phyloP scores from a whole-genome alignment of 2,329 filamentous ascomycete genomes.

The Ophiocordyceps camponoti-saundersi region DNA sequence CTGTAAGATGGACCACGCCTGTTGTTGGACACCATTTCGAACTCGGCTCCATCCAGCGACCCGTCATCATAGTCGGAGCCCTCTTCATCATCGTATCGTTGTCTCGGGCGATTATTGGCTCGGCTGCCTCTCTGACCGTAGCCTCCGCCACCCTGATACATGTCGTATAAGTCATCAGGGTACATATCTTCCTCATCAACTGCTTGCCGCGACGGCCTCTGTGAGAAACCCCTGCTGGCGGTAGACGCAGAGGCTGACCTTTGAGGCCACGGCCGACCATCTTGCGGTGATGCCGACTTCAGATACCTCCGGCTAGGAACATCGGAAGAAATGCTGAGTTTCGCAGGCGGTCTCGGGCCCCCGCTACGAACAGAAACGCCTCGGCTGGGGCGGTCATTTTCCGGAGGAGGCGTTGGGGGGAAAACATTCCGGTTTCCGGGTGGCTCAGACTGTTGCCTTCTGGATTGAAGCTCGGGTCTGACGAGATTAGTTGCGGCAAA shows the following conservation, averaged over 20 bases:
- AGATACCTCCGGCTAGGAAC: constrained; percentile 34
- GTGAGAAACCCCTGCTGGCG: constrained; percentile 24
- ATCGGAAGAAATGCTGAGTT: constrained; percentile 43
- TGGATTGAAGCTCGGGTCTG: constrained; percentile 64
- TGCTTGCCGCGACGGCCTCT: constrained; percentile 13
- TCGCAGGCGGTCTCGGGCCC: constrained; percentile 41
- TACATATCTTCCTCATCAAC: constrained; percentile 45
- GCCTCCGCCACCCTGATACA: constrained; percentile 29
- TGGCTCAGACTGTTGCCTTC: constrained; percentile 73
- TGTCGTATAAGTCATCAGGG: constrained; percentile 53
- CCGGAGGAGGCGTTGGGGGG: constrained; percentile 94
- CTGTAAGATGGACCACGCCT: constrained; percentile 26
- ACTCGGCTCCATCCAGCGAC: constrained; percentile 59
- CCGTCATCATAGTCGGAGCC: constrained; percentile 56
- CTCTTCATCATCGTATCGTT: constrained; percentile 61
- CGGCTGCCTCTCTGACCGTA: constrained; percentile 16
- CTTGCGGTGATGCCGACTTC: constrained; percentile 31
- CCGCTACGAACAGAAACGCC: constrained; percentile 45
- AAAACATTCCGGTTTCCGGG: constrained; percentile 67
- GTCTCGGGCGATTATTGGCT: constrained; percentile 13
- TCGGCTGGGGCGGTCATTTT: constrained; percentile 54
- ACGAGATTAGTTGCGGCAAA: constrained; percentile 89
- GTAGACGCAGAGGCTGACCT: constrained; percentile 26
- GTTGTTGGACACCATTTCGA: constrained; percentile 56
- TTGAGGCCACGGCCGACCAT: constrained; percentile 16